A percentile compares a stretch with the other conserved stretches of the same genome.
Conservation (phyloP, 345 rosid genomes). For the Syzygium oleosum region DNA sequence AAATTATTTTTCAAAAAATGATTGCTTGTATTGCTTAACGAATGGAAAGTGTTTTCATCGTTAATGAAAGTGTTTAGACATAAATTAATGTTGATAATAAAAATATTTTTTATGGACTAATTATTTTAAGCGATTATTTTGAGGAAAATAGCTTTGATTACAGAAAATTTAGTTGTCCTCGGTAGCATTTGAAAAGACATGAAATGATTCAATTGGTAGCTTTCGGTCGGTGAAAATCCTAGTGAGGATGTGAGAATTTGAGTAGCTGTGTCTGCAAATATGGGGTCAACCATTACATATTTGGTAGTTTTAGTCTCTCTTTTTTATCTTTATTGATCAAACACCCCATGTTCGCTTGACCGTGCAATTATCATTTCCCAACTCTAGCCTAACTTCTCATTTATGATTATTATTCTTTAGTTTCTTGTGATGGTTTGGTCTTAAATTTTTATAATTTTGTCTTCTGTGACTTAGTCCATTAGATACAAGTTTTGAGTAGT, state of each 20-base stretch:
- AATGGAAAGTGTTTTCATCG: too few relatives aligned
- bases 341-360: background rate
- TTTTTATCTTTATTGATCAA: background rate
- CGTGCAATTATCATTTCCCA: background rate
- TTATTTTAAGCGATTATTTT: too few relatives aligned
- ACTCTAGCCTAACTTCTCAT: background rate
- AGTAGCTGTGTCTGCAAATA: background rate
- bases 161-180: background rate
- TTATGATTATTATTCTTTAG: background rate
- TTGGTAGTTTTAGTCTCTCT: background rate
- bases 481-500: background rate
- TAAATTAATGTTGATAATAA: too few relatives aligned
- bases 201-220: background rate
- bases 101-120: too few relatives aligned
- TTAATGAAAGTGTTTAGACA: too few relatives aligned
- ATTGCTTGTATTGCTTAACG: too few relatives aligned
- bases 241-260: background rate
- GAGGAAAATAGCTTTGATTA: too few relatives aligned
- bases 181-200: background rate
- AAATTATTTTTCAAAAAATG: too few relatives aligned
- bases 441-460: too few relatives aligned
- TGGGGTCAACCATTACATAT: background rate
- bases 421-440: background rate
- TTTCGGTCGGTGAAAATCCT: background rate
- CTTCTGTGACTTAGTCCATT: background rate